Percentiles rank a stretch among this genome's conserved stretches.
Evolutionary conservation across 306 rosid genomes (phyloP).

Genomic region (Fragaria nilgerrensis): DNA sequence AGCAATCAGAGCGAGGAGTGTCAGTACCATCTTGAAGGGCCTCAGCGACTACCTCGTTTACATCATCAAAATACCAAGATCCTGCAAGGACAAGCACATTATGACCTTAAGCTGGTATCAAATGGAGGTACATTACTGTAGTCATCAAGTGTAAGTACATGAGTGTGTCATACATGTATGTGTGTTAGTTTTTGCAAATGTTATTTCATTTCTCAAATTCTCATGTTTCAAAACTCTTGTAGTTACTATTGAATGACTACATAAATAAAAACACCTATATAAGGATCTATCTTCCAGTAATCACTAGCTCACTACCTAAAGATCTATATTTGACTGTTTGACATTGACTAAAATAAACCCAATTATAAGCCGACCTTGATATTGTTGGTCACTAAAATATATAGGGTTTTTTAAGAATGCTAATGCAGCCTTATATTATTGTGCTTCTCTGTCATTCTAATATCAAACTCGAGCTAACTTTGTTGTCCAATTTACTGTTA

Average conservation of each 20-base stretch:
- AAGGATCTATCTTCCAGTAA: background rate
- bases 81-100: background rate
- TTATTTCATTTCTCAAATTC: background rate
- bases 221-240: background rate
- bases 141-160: background rate
- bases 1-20: conserved; percentile 13
- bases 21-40: background rate
- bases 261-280: no score
- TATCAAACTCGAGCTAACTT: background rate
- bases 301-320: background rate
- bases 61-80: conserved; percentile 3
- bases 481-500: no score
- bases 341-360: background rate
- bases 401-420: no score
- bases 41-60: background rate
- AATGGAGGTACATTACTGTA: background rate
- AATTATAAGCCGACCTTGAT: background rate
- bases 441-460: background rate
- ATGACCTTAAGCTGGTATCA: background rate
- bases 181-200: background rate
- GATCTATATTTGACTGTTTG: background rate
- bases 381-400: background rate
- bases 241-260: no score
- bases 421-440: no score
- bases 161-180: background rate